Evolutionary conservation across 2,329 filamentous ascomycete genomes (phyloP), one percentile per base, ranked within the genome.

Genomic region (Nothopassalora personata): DNA sequence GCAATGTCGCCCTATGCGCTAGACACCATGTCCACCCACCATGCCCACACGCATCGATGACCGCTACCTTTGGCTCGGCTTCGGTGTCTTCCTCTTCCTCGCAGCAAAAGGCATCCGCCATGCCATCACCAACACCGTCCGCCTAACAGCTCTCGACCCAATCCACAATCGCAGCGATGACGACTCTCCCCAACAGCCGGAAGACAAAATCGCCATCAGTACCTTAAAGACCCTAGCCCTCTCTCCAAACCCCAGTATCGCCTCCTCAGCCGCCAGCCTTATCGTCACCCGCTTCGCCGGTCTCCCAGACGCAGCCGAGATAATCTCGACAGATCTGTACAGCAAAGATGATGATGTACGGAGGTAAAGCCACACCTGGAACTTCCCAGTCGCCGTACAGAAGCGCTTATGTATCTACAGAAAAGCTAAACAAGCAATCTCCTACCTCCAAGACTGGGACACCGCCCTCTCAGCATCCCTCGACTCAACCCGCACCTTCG

Each of bases 111-210:
- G 80, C 54, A 83, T 90, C 72, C 79, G 81, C 62, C 72, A 79
- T 39, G 78, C 83, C 56, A 83, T 92, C 48, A 76, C 77, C 58
- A 75, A 81, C 56, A 83, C 87, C 65, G 81, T 85, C 64, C 79
- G 85, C 66, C 79, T 86, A 55, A 87, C 87, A 63, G 81, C 86
- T 72, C 83, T 94, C 68, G 63, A 67, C 50, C 85, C 85, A 36
- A 86, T 87, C 70, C 83, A 87, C 53, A 83, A 87, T 65, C 89
- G 89, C 71, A 88, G 90, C 64, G 88, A 85, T 13, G 86, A 91
- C 71, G 85, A 88, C 27, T 89, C 87, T 1, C 88, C 91, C 68
- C 87, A 91, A 69, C 83, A 66, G 31, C 60, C 69, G 5, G 67
- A 69, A 63, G 64, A 68, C 47, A 53, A 57, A 65, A 77, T 80